Base-by-base conservation (phyloP, 2,329 filamentous ascomycete species). In the Myriosclerotinia duriaeana region DNA sequence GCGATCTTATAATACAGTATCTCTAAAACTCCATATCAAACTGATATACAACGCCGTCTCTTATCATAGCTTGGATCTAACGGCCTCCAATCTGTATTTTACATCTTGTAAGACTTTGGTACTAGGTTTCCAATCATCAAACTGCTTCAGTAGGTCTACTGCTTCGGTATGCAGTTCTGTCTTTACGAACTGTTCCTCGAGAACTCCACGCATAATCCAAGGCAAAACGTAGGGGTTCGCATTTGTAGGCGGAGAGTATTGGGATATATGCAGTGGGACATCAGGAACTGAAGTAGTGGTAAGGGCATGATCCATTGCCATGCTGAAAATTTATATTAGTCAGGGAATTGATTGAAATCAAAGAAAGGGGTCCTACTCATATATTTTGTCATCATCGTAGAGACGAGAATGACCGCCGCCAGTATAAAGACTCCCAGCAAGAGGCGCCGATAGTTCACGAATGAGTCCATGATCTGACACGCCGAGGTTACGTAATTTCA, bases 41-140 rank as follows among this genome's bases (percentile, higher is more conserved):
- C 8, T 22, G 34, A 30, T 53, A 38, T 48, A 42, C 30, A 53
- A 61, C 20, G 54, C 54, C 44, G 9, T 22, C 8, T 22, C 59
- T 38, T 26, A 14, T 73, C 67, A 77, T 70, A 97, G 80, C 79
- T 93, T 96, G 58, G 92, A 97, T 74, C 92, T 85, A 54, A 99
- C 91, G 3, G 90, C 94, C 79, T 98, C 95, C 26, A 99, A 81
- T 69, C 95, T 84, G 78, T 96, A 98, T 78, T 96, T 96, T 56
- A 99, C 93, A 78, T 99, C 95, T 79, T 95, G 97, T 67, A 99
- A 79, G 53, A 91, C 91, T 80, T 98, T 99, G 9, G 89, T 96
- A 0, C 83, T 84, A 0, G 95, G 95, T 75, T 90, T 93, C 95
- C 95, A 99, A 64, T 91, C 87, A 76, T 98, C 93, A 78, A 98